phyloP scores from a whole-genome alignment of 1,139 yeast genomes.

The Suhomyces guaymorum region DNA sequence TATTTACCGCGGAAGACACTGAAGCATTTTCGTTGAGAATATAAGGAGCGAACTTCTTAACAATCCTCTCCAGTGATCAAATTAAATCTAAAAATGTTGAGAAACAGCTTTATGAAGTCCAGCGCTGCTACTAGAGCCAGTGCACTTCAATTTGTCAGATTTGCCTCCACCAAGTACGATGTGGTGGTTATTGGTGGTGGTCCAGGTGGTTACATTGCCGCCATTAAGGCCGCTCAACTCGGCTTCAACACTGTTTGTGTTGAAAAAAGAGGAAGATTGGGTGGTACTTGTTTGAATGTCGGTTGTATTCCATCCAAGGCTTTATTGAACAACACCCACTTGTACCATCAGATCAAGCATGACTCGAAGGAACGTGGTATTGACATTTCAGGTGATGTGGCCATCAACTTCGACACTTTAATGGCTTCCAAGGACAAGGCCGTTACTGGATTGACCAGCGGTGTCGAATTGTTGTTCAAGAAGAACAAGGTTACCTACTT shows the following conservation, averaged over 20 bases:
- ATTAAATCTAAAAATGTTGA: constrained; percentile 18
- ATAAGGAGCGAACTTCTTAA: constrained; percentile 5
- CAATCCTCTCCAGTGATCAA: constrained; percentile 4
- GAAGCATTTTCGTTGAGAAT: constrained; percentile 14
- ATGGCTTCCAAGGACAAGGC: constrained; percentile 92
- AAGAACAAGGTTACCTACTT: constrained; percentile 92
- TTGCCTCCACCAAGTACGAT: constrained; percentile 63
- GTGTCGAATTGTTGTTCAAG: constrained; percentile 92
- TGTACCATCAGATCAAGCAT: constrained; percentile 84
- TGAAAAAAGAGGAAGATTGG: constrained; percentile 93
- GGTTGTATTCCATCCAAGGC: constrained; percentile 99
- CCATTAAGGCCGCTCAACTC: constrained; percentile 97
- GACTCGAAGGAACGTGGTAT: constrained; percentile 91
- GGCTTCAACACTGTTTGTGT: constrained; percentile 94
- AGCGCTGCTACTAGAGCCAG: constrained; percentile 11
- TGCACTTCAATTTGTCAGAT: constrained; percentile 37
- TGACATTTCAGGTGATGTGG: constrained; percentile 71
- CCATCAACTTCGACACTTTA: constrained; percentile 72
- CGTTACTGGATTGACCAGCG: constrained; percentile 86
- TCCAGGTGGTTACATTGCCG: constrained; percentile 99
- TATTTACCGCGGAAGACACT: constrained; percentile 12
- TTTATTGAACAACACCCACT: constrained; percentile 87
- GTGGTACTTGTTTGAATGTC: constrained; percentile 97
- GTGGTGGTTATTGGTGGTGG: constrained; percentile 98
- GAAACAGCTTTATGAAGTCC: constrained; percentile 17